Evolutionary conservation across 2,329 filamentous ascomycete genomes (phyloP).

Genomic region (Aspergillus amoenus): DNA sequence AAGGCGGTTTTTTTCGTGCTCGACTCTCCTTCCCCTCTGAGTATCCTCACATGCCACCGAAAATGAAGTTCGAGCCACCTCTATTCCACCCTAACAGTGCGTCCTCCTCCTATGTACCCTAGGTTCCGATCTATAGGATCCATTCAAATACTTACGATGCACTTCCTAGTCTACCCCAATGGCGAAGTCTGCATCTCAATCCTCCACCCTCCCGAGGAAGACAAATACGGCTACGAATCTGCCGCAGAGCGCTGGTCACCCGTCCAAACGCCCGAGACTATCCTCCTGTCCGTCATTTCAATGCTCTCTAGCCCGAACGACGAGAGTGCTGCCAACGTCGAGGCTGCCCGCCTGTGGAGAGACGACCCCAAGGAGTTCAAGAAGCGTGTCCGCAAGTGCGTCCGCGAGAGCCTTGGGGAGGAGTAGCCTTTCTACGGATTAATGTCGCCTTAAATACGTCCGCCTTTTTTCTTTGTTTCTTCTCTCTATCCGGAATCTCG

Average conservation of each 20-base stretch:
- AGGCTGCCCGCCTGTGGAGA: constrained; percentile 84
- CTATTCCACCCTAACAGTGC: constrained; percentile 90
- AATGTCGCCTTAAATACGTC: too few relatives aligned
- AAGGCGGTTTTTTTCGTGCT: constrained; percentile 90
- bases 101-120: constrained; percentile 21
- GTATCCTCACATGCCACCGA: constrained; percentile 86
- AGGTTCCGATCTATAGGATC: not conserved
- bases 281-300: constrained; percentile 86
- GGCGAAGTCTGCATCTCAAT: constrained; percentile 96
- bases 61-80: constrained; percentile 79
- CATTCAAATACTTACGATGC: not conserved
- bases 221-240: constrained; percentile 89
- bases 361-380: constrained; percentile 79
- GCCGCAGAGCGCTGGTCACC: constrained; percentile 91
- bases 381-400: constrained; percentile 72
- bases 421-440: constrained; percentile 42
- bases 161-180: constrained; percentile 67
- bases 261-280: constrained; percentile 92
- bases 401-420: constrained; percentile 77
- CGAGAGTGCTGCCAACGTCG: constrained; percentile 91
- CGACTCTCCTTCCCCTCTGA: constrained; percentile 76
- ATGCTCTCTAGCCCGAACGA: constrained; percentile 91
- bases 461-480: not conserved
- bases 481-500: not conserved
- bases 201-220: constrained; percentile 90